Conservation (phyloP, 495 filamentous ascomycete genomes). For the Sordaria brevicollis region DNA sequence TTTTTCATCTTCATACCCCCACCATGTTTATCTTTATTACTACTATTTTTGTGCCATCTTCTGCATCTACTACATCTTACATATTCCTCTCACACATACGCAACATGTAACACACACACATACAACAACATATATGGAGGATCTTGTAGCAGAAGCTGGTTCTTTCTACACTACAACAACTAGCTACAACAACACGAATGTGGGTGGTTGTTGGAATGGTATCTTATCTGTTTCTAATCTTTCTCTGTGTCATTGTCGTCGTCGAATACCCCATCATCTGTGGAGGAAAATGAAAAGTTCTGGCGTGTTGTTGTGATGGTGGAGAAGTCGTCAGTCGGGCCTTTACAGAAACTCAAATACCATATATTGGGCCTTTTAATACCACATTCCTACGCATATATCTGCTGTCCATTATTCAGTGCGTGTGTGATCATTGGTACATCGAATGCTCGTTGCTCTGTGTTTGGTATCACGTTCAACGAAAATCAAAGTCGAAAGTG, state of each 20-base stretch:
- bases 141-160: constrained; percentile 1
- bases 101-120: no score
- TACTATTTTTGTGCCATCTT: neutral
- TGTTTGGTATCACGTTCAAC: constrained; percentile 6
- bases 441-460: constrained; percentile 4
- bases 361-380: constrained; percentile 7
- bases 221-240: neutral
- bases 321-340: neutral
- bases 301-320: neutral
- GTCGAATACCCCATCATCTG: neutral
- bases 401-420: neutral
- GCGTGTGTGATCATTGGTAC: neutral
- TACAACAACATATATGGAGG: neutral
- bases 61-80: neutral
- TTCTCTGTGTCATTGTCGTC: no score
- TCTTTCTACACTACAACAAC: neutral
- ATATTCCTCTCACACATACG: constrained; percentile 1
- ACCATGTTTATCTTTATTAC: neutral
- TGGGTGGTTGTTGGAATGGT: neutral
- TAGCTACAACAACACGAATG: no score
- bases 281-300: neutral
- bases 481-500: neutral
- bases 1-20: neutral
- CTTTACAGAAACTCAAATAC: neutral
- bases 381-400: constrained; percentile 4